Percentiles rank a stretch among this genome's conserved stretches.
phyloP scores from a whole-genome alignment of 352 stramenopile species.

The Phytophthora idaei region DNA sequence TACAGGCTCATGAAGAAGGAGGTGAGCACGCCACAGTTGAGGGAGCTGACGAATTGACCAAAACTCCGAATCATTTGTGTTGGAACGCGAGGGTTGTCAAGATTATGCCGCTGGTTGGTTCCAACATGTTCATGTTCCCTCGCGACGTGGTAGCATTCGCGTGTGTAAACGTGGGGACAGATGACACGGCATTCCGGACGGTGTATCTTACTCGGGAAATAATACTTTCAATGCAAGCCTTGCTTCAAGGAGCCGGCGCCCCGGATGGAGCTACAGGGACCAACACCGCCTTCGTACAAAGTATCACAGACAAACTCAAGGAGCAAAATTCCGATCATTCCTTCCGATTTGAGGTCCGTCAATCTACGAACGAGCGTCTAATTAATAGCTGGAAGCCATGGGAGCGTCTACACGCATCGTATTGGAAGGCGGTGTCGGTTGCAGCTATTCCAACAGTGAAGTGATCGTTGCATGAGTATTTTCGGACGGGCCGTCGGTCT shows the following conservation, averaged over 20 bases:
- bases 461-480: conserved; percentile 19
- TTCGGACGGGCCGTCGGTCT: conserved; percentile 18
- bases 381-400: conserved; percentile 68
- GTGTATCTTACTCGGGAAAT: conserved; percentile 48
- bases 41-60: not conserved
- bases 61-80: conserved; percentile 16
- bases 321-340: not conserved
- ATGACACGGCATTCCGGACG: conserved; percentile 26
- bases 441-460: conserved; percentile 7
- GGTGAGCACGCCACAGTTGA: conserved; percentile 8
- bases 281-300: conserved; percentile 12
- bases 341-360: conserved; percentile 45
- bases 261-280: conserved; percentile 2
- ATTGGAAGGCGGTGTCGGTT: conserved; percentile 37
- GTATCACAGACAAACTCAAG: conserved; percentile 7
- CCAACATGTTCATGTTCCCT: conserved; percentile 29
- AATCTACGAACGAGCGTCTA: conserved; percentile 52
- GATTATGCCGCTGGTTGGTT: conserved; percentile 31
- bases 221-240: conserved; percentile 26
- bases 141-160: conserved; percentile 41
- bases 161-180: conserved; percentile 34
- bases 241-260: conserved; percentile 21
- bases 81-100: conserved; percentile 47
- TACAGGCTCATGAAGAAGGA: conserved; percentile 42
- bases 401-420: conserved; percentile 58